These are phyloP conservation scores for Suillus placidus DNA, from an alignment of 768 basidiomycete genomes.

Conservation along the genomic window DNA sequence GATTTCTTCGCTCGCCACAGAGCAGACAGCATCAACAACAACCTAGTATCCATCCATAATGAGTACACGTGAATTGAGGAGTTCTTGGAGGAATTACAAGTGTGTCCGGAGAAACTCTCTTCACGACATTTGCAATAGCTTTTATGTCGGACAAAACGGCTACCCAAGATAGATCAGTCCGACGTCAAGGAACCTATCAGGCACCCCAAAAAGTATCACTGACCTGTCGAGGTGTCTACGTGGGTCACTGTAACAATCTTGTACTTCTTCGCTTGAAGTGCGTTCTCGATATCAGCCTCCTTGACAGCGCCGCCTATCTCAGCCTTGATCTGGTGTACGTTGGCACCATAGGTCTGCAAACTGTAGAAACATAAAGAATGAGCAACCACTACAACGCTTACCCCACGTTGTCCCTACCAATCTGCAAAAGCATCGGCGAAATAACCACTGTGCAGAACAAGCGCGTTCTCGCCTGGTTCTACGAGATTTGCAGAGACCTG, in stretches of 20 bases:
- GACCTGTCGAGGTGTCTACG: conserved; percentile 88
- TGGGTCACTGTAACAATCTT: conserved; percentile 93
- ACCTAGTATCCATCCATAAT: conserved; percentile 45
- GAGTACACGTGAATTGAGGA: not conserved
- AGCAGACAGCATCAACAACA: conserved; percentile 92
- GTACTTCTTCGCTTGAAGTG: conserved; percentile 78
- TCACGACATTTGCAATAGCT: conserved; percentile 72
- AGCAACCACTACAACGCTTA: not conserved
- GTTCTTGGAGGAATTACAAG: conserved; percentile 48
- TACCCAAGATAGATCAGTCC: conserved; percentile 23
- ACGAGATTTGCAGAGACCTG: conserved; percentile 90
- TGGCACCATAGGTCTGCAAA: conserved; percentile 85
- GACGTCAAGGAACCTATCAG: not conserved
- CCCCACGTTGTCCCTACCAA: conserved; percentile 51
- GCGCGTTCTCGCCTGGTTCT: conserved; percentile 74
- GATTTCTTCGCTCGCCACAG: conserved; percentile 95
- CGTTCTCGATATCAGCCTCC: conserved; percentile 59
- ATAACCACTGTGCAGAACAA: conserved; percentile 90
- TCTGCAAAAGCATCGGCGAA: conserved; percentile 92
- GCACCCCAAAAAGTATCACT: conserved; percentile 17
- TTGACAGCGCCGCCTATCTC: conserved; percentile 78
- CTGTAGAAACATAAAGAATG: conserved; percentile 38
- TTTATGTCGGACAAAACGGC: conserved; percentile 88
- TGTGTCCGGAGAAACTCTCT: conserved; percentile 79
- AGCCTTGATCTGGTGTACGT: conserved; percentile 82